These are phyloP conservation scores for Alternaria ethzedia DNA, from an alignment of 2,329 filamentous ascomycete genomes.

Conservation along the genomic window DNA sequence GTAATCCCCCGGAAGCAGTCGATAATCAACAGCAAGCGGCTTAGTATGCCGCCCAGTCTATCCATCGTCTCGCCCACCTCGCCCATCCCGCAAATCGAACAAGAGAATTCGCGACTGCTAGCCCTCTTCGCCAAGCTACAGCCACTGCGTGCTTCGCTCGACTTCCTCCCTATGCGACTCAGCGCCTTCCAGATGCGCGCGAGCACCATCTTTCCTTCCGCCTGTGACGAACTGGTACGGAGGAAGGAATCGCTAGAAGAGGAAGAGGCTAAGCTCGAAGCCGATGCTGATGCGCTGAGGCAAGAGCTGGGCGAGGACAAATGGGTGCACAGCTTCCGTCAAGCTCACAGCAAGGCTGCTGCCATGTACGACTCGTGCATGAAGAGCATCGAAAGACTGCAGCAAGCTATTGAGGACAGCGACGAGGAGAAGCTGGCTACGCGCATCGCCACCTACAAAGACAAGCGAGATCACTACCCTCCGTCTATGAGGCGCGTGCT, in stretches of 20 bases:
- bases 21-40: conserved; percentile 66
- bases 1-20: conserved; percentile 70
- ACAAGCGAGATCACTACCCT: conserved; percentile 92
- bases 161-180: conserved; percentile 94
- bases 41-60: conserved; percentile 69
- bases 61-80: conserved; percentile 66
- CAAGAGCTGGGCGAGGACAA: conserved; percentile 93
- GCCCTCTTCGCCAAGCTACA: conserved; percentile 96
- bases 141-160: conserved; percentile 86
- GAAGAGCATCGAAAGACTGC: conserved; percentile 81
- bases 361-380: conserved; percentile 98
- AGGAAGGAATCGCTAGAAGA: conserved; percentile 76
- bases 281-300: conserved; percentile 85
- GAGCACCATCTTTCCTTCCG: conserved; percentile 80
- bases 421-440: conserved; percentile 66
- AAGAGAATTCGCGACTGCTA: conserved; percentile 87
- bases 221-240: conserved; percentile 85
- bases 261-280: conserved; percentile 87
- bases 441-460: conserved; percentile 90
- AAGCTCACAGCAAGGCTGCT: conserved; percentile 86
- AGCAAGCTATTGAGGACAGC: conserved; percentile 77
- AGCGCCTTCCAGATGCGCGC: conserved; percentile 84
- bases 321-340: conserved; percentile 94
- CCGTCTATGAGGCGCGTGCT: conserved; percentile 91
- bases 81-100: conserved; percentile 61